Percentiles rank a stretch among this genome's conserved stretches.
These are phyloP conservation scores for Anthracocystis panici-leucophaei DNA, from an alignment of 1,284 basidiomycete genomes.

Conservation along the genomic window DNA sequence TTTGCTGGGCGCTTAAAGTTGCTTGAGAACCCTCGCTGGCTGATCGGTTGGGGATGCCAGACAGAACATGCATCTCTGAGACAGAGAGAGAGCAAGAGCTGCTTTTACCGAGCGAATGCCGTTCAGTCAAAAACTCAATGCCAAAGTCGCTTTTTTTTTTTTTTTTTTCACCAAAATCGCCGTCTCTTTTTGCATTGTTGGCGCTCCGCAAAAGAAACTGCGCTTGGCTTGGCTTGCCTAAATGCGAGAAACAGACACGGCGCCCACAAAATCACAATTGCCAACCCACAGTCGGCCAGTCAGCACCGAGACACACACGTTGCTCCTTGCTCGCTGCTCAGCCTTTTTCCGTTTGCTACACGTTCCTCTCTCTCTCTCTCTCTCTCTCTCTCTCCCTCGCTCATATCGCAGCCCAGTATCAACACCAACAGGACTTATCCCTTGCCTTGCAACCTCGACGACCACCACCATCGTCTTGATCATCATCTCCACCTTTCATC, in stretches of 20 bases:
- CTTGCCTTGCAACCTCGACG: neutral
- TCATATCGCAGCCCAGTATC: neutral
- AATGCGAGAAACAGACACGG: neutral
- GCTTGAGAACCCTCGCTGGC: no score
- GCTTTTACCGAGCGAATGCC: constrained; percentile 4
- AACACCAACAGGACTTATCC: neutral
- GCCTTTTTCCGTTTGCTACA: neutral
- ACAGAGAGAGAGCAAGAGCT: no score
- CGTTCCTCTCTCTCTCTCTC: neutral
- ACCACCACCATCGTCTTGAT: no score
- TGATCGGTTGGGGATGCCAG: no score
- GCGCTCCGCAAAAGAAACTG: neutral
- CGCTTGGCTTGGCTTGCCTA: no score
- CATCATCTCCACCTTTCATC: neutral
- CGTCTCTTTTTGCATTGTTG: neutral
- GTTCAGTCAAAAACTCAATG: neutral
- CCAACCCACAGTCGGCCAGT: neutral
- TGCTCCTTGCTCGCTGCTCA: neutral
- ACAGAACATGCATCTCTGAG: no score
- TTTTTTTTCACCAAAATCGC: neutral
- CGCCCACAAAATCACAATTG: neutral
- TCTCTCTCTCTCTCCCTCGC: neutral
- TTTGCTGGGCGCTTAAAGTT: no score
- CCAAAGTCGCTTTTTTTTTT: neutral
- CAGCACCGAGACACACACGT: neutral